phyloP scores from a whole-genome alignment of 1,139 yeast genomes.

The Yamadazyma siamensis region DNA sequence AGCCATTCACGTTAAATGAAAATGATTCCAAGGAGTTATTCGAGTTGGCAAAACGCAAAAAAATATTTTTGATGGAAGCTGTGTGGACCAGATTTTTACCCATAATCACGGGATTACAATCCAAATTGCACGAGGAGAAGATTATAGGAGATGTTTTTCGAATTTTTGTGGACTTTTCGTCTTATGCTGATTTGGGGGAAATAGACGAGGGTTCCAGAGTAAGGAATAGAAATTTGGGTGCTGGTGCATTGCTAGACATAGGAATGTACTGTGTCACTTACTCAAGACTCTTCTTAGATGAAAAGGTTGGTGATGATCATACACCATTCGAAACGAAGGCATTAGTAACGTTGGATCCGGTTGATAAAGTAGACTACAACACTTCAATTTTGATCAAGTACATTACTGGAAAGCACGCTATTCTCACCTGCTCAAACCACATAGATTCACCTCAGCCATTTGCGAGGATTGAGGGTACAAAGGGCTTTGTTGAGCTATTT shows the following conservation, averaged over 20 bases:
- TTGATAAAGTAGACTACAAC: conserved; percentile 34
- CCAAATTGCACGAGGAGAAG: conserved; percentile 40
- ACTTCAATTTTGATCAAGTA: conserved; percentile 33
- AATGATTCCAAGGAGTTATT: conserved; percentile 44
- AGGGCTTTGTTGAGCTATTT: conserved; percentile 33
- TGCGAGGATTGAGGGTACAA: conserved; percentile 36
- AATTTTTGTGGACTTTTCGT: conserved; percentile 9
- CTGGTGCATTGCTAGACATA: conserved; percentile 59
- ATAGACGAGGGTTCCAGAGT: conserved; percentile 21
- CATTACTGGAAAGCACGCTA: conserved; percentile 32
- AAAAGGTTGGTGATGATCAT: conserved; percentile 24
- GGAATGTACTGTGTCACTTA: conserved; percentile 59
- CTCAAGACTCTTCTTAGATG: conserved; percentile 37
- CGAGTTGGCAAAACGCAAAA: conserved; percentile 42
- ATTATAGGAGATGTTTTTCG: conserved; percentile 21
- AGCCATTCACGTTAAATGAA: conserved; percentile 55
- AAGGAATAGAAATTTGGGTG: conserved; percentile 48
- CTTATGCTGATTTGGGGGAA: conserved; percentile 14
- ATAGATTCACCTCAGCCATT: conserved; percentile 28
- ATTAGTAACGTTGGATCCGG: conserved; percentile 27
- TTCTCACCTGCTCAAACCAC: conserved; percentile 31
- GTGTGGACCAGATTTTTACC: conserved; percentile 69
- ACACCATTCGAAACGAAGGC: conserved; percentile 28
- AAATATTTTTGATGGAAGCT: conserved; percentile 58
- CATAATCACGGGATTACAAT: conserved; percentile 33